A percentile compares a stretch with the other conserved stretches of the same genome.
Conservation (phyloP, 345 rosid species). For the Populus davidiana region DNA sequence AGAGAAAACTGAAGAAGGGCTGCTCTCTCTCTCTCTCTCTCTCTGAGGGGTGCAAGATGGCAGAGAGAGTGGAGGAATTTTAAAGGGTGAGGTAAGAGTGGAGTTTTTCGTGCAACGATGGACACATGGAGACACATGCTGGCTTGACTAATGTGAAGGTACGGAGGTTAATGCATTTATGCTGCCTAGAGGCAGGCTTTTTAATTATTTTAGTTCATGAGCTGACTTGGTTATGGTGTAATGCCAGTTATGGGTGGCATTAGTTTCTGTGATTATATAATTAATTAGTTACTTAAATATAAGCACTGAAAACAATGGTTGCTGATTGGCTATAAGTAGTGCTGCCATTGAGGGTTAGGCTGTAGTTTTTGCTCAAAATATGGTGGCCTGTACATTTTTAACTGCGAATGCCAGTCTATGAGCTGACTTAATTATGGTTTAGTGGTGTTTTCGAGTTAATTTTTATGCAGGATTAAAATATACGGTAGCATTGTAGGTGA, state of each 20-base stretch:
- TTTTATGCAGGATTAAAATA: no score
- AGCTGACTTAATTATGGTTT: no score
- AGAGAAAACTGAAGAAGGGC: not conserved
- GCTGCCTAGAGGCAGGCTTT: not conserved
- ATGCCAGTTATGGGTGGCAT: not conserved
- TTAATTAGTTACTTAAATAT: not conserved
- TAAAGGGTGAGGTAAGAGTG: slow-evolving; percentile 6
- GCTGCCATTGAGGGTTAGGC: not conserved
- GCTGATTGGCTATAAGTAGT: not conserved
- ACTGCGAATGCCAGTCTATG: not conserved
- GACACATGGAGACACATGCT: slow-evolving; percentile 36
- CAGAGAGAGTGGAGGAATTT: not conserved
- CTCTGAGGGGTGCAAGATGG: not conserved
- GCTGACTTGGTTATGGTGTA: not conserved
- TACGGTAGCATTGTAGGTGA: no score
- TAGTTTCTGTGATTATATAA: not conserved
- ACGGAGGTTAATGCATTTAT: not conserved
- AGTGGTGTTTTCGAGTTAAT: no score
- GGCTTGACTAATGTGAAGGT: not conserved
- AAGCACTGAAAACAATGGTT: slow-evolving; percentile 8
- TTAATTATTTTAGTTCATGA: not conserved
- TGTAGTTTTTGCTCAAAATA: not conserved
- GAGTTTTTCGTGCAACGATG: slow-evolving; percentile 14
- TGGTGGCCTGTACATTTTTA: not conserved
- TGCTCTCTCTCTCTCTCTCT: no score